These are phyloP conservation scores for Beauveria caledonica DNA, from an alignment of 2,329 filamentous ascomycete species.

Conservation along the genomic window DNA sequence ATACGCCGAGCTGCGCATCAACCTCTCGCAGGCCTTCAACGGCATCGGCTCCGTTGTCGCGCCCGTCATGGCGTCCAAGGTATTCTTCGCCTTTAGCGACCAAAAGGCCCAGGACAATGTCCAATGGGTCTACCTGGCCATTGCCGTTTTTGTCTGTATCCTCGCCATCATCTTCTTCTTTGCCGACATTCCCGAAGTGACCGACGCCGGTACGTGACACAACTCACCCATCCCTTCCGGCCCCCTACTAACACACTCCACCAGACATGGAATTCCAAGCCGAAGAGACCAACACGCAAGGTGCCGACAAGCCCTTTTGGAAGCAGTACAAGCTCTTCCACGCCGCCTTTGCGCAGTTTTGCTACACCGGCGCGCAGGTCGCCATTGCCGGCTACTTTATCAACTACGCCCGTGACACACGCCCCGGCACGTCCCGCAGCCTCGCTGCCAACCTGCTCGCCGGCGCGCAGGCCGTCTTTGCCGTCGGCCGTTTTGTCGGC, in stretches of 20 bases:
- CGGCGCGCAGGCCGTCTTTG: conserved; percentile 65
- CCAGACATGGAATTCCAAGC: conserved; percentile 59
- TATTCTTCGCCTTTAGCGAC: conserved; percentile 60
- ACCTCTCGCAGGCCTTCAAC: conserved; percentile 70
- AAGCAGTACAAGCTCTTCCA: conserved; percentile 72
- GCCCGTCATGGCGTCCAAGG: conserved; percentile 63
- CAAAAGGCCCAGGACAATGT: conserved; percentile 54
- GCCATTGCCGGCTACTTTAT: conserved; percentile 62
- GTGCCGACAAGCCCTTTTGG: conserved; percentile 52
- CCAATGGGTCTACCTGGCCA: conserved; percentile 69
- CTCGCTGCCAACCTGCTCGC: conserved; percentile 60
- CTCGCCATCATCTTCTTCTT: conserved; percentile 61
- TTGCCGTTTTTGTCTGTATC: conserved; percentile 61
- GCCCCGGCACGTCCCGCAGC: conserved; percentile 39
- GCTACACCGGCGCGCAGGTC: conserved; percentile 66
- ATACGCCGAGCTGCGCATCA: conserved; percentile 66
- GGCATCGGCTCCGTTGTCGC: conserved; percentile 66
- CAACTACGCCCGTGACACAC: conserved; percentile 60
- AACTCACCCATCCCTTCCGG: neutral
- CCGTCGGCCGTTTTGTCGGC: conserved; percentile 63
- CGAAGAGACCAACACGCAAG: conserved; percentile 42
- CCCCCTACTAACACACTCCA: neutral
- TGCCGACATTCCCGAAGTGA: conserved; percentile 63
- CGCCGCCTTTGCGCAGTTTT: conserved; percentile 68
- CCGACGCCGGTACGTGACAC: conserved; percentile 31